Evolutionary conservation across 495 filamentous ascomycete species (phyloP), one percentile per base, ranked within the genome.

Genomic region (Penicillium diatomitis): DNA sequence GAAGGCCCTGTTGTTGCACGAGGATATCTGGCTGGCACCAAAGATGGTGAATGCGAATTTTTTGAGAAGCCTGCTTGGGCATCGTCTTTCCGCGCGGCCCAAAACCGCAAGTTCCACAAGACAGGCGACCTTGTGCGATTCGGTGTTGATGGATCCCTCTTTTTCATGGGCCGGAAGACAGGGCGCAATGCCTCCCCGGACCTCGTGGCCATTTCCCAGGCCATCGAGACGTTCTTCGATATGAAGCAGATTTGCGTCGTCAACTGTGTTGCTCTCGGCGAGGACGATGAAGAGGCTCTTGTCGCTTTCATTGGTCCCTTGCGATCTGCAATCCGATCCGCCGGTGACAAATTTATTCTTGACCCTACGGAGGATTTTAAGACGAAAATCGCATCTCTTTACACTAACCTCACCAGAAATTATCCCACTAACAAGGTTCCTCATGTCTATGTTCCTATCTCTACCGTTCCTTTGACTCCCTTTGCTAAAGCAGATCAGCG

Each of bases 61-160:
- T 74, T 84, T 38, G 56, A 70, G 28, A 56, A 71, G 28, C 77
- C 76, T 0, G 41, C 50, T n/a, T 84, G 77, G 74, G 58, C 74
- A 2, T 34, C 38, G 10, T 9, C 8, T 11, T 9, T 32, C 51
- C 9, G 6, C 8, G 32, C 32, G 28, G 44, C 52, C 0, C 20
- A 39, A 6, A 20, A 36, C 3, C 54, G 54, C 1, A 37, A 38
- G 12, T 57, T 69, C 39, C 68, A 69, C 49, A 72, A 66, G 39
- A 82, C 78, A 0, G 78, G 79, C 0, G 74, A 82, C 48, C 58
- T 81, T 6, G 79, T 72, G 10, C 69, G 72, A 0, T 77, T 76
- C 51, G 75, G 77, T 35, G 57, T 64, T 1, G 69, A 78, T 49
- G 75, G 77, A 5, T 63, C 64, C 2, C 51, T 81, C 3, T 60